Base-by-base conservation (phyloP, 176 grass and related monocot genomes). In the Avena insularis region DNA sequence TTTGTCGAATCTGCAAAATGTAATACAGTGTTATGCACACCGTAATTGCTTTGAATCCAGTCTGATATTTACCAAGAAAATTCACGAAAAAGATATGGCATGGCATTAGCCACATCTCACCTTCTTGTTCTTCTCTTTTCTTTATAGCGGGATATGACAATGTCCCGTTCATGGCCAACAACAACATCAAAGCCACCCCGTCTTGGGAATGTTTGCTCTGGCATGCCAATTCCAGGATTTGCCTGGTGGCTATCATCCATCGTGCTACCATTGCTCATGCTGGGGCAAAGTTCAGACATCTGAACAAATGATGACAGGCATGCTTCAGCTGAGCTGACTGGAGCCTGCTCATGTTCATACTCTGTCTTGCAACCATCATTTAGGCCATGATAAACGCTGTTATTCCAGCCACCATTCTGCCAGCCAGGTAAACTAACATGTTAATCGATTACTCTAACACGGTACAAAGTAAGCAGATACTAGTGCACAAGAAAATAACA, bases 91-190 rank as follows among this genome's bases (percentile, higher is more conserved):
- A 8, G 31, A 1, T 9, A 19, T n/a, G 31, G 1, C 25, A 80
- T 69, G 12, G 0, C 47, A 57, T 45, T 45, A 82, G 46, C 11
- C 50, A 53, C 35, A 33, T 62, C 60, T 99, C 29, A 99, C 94
- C 94, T 96, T 77, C 97, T 90, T 87, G 97, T 91, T 86, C 96
- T 97, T 54, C 97, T 94, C 90, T 99, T 99, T 76, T 96, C 94
- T 79, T 96, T 96, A 25, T 99, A 99, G 19, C 94, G 92, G 0
- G 90, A 97, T 50, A 99, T 94, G 57, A 94, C 85, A 1, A 91
- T 82, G 78, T 80, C 86, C 11, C 97, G 89, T 35, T 99, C 91
- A 77, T 69, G 60, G 14, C 77, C 88, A 64, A 90, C 70, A 40
- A 94, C 79, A 79, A 97, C 55, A 85, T 93, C 89, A 83, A 89